Evolutionary conservation across 2,329 filamentous ascomycete species (phyloP).

Genomic region (Allantophomopsis cytisporea): DNA sequence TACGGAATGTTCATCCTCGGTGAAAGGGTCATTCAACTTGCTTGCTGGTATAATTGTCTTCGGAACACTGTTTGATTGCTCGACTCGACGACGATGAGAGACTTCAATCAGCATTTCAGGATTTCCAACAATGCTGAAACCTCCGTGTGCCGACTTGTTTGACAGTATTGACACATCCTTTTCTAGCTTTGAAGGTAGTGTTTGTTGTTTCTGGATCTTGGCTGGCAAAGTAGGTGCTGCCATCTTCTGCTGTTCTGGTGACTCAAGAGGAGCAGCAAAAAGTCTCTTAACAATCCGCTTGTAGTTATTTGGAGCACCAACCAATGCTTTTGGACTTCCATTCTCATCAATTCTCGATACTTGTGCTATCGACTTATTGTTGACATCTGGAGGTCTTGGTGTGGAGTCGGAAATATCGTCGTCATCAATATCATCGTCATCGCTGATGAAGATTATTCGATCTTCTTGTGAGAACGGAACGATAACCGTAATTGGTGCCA

Average conservation of each 20-base stretch:
- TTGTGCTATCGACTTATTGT: constrained; percentile 6
- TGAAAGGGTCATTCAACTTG: too few relatives aligned
- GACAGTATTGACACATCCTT: constrained; percentile 2
- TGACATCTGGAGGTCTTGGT: constrained; percentile 14
- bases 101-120: too few relatives aligned
- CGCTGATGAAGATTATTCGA: too few relatives aligned
- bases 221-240: background rate
- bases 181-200: background rate
- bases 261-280: constrained; percentile 4
- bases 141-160: too few relatives aligned
- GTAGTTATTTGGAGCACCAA: background rate
- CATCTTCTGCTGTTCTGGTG: constrained; percentile 5
- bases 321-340: constrained; percentile 12
- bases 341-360: constrained; percentile 11
- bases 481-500: background rate
- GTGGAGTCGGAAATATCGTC: background rate
- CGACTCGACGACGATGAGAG: too few relatives aligned
- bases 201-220: background rate
- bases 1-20: too few relatives aligned
- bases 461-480: too few relatives aligned
- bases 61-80: too few relatives aligned
- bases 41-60: too few relatives aligned
- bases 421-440: background rate
- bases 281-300: background rate
- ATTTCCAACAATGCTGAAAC: too few relatives aligned